Evolutionary conservation across 1,284 basidiomycete genomes (phyloP).

Genomic region (Leccinum fuscescens): DNA sequence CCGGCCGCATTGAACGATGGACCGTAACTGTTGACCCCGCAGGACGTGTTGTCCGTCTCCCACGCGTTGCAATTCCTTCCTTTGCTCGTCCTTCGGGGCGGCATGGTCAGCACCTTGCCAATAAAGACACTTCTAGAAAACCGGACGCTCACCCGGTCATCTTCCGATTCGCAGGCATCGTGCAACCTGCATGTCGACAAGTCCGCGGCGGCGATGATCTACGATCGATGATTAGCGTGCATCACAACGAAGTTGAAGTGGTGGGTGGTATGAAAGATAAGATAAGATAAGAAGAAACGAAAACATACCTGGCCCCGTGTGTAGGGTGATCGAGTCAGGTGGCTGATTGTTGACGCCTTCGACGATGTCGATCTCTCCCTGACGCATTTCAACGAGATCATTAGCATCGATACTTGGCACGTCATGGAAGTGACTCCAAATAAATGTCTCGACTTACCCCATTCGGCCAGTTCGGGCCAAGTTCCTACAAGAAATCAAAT

Average conservation of each 20-base stretch:
- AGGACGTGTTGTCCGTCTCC: conserved; percentile 58
- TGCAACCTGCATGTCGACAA: conserved; percentile 45
- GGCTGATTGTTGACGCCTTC: conserved; percentile 64
- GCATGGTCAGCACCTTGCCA: neutral
- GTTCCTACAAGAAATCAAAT: conserved; percentile 11
- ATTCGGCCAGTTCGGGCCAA: conserved; percentile 27
- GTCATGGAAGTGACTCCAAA: neutral
- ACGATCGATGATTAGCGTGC: neutral
- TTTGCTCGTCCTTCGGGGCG: conserved; percentile 33
- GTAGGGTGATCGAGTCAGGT: conserved; percentile 59
- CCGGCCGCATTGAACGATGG: conserved; percentile 58
- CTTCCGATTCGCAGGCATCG: conserved; percentile 50
- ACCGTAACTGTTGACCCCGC: conserved; percentile 67
- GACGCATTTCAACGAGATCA: neutral
- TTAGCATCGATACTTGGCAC: neutral
- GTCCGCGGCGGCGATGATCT: neutral
- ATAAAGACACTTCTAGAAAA: neutral
- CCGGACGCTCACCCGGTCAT: conserved; percentile 47
- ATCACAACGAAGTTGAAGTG: neutral
- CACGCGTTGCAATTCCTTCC: conserved; percentile 57
- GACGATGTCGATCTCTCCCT: conserved; percentile 64
- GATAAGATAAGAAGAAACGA: neutral
- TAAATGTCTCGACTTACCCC: conserved; percentile 9
- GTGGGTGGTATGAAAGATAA: neutral
- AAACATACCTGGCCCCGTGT: conserved; percentile 44